These are phyloP conservation scores for Gentiana macrophylla DNA, from an alignment of 257 asterid species.

Conservation along the genomic window DNA sequence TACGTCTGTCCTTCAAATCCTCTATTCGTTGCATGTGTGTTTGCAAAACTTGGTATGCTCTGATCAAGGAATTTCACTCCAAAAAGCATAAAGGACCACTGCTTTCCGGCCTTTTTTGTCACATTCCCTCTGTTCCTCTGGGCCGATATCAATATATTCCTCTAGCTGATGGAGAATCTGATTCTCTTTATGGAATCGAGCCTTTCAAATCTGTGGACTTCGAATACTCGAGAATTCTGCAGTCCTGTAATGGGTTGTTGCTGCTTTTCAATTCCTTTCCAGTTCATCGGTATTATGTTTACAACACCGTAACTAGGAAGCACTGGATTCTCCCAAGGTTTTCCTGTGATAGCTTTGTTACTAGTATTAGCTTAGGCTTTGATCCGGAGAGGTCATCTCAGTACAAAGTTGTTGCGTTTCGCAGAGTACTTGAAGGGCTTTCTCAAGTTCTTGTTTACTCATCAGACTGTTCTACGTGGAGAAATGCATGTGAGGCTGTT, in stretches of 20 bases:
- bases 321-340: background rate
- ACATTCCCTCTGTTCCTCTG: background rate
- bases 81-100: background rate
- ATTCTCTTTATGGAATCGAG: background rate
- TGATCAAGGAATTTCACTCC: background rate
- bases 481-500: background rate
- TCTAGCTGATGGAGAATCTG: background rate
- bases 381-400: background rate
- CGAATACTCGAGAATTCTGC: constrained; percentile 4
- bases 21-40: constrained; percentile 6
- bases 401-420: constrained; percentile 5
- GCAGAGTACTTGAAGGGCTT: background rate
- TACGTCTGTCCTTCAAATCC: constrained; percentile 1
- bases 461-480: background rate
- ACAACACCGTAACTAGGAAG: background rate
- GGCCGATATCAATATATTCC: constrained; percentile 6
- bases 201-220: background rate
- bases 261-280: constrained; percentile 3
- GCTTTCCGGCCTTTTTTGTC: constrained; percentile 1
- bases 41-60: background rate
- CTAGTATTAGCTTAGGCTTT: constrained; percentile 4
- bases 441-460: constrained; percentile 2
- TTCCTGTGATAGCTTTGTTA: background rate
- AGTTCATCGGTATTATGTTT: background rate
- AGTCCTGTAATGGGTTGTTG: constrained; percentile 10